A percentile compares a stretch with the other conserved stretches of the same genome.
Conservation (phyloP, 768 basidiomycete genomes). For the Lentinula edodes region DNA sequence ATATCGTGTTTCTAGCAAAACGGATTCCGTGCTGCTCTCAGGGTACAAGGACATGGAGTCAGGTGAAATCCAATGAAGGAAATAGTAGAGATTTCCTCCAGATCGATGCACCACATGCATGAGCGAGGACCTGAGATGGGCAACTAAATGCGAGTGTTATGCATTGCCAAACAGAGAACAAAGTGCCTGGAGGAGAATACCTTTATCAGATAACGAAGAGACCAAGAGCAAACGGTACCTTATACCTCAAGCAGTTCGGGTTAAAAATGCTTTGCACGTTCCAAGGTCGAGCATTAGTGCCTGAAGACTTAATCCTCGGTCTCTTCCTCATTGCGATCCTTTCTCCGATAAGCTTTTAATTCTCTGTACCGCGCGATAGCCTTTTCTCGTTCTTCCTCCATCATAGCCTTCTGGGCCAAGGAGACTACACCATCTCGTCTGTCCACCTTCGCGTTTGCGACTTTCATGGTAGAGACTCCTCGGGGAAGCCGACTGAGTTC, state of each 20-base stretch:
- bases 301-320: not conserved
- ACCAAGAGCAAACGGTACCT: not conserved
- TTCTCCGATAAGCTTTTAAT: slow-evolving; percentile 47
- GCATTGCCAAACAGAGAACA: not conserved
- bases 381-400: slow-evolving; percentile 71
- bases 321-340: slow-evolving; percentile 7
- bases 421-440: slow-evolving; percentile 48
- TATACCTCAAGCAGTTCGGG: not conserved
- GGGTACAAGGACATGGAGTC: too few species aligned
- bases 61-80: too few species aligned
- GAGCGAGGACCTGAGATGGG: too few species aligned
- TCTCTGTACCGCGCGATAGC: slow-evolving; percentile 64
- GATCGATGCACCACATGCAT: too few species aligned
- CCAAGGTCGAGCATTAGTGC: not conserved
- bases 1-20: too few species aligned
- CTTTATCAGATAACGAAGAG: not conserved
- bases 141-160: too few species aligned
- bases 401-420: slow-evolving; percentile 71
- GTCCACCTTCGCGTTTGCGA: not conserved
- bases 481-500: slow-evolving; percentile 52
- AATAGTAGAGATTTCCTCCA: too few species aligned
- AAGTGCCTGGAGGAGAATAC: not conserved
- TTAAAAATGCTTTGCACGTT: not conserved
- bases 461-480: slow-evolving; percentile 21
- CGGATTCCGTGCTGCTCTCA: too few species aligned